Evolutionary conservation across 2,329 filamentous ascomycete genomes (phyloP).

Genomic region (Sporothrix schenckii): DNA sequence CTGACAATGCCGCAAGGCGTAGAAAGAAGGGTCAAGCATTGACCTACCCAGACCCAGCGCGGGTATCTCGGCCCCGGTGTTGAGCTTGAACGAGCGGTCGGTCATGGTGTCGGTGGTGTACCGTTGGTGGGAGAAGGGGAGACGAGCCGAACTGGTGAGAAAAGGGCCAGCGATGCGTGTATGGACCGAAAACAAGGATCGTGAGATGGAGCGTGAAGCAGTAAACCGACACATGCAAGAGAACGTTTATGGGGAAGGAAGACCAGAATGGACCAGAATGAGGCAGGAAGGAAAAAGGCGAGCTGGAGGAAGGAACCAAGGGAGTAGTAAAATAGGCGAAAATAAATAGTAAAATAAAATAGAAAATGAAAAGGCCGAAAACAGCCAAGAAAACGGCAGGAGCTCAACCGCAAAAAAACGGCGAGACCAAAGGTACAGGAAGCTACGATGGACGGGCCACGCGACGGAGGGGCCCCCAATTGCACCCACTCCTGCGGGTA

Average conservation of each 20-base stretch:
- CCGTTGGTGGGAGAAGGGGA: background rate
- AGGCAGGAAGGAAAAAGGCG: background rate
- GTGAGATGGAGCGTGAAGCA: background rate
- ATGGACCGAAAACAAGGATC: background rate
- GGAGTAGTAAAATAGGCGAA: background rate
- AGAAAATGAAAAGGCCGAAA: background rate
- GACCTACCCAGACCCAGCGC: constrained; percentile 63
- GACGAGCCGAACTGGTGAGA: background rate
- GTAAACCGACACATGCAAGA: constrained; percentile 1
- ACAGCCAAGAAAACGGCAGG: background rate
- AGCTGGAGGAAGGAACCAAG: background rate
- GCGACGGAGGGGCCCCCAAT: background rate
- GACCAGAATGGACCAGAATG: background rate
- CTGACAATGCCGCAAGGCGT: background rate
- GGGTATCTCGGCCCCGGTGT: constrained; percentile 65
- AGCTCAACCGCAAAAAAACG: background rate
- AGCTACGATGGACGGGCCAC: constrained; percentile 7
- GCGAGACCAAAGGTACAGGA: background rate
- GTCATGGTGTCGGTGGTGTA: constrained; percentile 50
- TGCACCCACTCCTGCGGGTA: constrained; percentile 17
- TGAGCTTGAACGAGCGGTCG: constrained; percentile 63
- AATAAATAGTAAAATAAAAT: background rate
- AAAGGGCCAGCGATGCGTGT: background rate
- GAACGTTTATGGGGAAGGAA: background rate
- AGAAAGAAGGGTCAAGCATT: background rate